Conservation (phyloP, 1,139 yeast genomes). For the Yamadazyma sp. region DNA sequence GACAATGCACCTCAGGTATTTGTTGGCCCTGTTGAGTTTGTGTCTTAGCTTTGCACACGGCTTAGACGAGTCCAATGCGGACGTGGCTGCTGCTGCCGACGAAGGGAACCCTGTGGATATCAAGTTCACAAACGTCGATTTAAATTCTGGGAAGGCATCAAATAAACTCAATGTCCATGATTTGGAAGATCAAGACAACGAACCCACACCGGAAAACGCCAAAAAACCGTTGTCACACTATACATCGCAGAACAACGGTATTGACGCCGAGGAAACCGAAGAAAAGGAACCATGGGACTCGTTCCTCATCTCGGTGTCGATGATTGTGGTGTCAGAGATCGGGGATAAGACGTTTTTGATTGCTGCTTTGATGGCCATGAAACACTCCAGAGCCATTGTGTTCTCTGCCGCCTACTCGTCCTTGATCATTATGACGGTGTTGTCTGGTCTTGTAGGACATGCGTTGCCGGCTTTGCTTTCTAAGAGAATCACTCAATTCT, state of each 20-base stretch:
- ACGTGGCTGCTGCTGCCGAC: constrained; percentile 1
- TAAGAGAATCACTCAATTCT: constrained; percentile 71
- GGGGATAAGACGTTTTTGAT: constrained; percentile 97
- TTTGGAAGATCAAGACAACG: constrained; percentile 29
- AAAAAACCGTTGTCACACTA: constrained; percentile 26
- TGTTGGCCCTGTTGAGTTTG: constrained; percentile 1
- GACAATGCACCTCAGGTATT: background rate
- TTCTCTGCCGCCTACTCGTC: constrained; percentile 89
- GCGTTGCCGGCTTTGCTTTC: constrained; percentile 84
- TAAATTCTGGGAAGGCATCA: constrained; percentile 15
- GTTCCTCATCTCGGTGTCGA: constrained; percentile 67
- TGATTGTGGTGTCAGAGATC: constrained; percentile 91
- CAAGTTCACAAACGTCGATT: constrained; percentile 16
- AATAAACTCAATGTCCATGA: constrained; percentile 25
- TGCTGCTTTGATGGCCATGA: constrained; percentile 98
- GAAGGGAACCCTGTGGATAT: constrained; percentile 13
- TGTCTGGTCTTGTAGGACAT: constrained; percentile 90
- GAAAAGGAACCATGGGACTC: constrained; percentile 39
- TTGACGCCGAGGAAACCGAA: constrained; percentile 4
- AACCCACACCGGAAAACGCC: constrained; percentile 26
- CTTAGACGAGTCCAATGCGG: constrained; percentile 6
- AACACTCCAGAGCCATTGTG: constrained; percentile 76
- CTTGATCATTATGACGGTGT: constrained; percentile 82
- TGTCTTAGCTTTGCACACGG: constrained; percentile 3
- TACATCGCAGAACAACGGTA: constrained; percentile 4